Evolutionary conservation across 225 moss, liverwort and hornwort genomes (phyloP).

Genomic region (Sphagnum tenellum): DNA sequence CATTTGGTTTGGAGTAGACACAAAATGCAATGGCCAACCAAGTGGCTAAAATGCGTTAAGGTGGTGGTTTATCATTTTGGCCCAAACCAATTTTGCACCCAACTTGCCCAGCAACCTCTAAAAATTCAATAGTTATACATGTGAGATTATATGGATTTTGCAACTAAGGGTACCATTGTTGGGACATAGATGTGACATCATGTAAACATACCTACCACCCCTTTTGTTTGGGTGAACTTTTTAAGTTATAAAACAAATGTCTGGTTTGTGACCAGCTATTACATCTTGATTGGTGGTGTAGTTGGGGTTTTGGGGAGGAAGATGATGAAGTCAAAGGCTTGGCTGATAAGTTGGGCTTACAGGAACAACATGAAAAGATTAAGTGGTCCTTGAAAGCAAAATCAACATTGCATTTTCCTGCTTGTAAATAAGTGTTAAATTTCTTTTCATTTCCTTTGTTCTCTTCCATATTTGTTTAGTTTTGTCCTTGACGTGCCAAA

Average conservation of each 20-base stretch:
- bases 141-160: background rate
- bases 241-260: background rate
- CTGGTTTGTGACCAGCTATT: background rate
- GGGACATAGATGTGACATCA: background rate
- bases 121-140: background rate
- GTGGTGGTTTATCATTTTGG: background rate
- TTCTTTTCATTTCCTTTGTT: too few species aligned
- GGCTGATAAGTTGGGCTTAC: too few species aligned
- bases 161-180: background rate
- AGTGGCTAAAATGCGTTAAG: background rate
- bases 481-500: too few species aligned
- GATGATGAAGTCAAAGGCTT: background rate
- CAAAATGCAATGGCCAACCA: background rate
- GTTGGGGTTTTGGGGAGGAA: background rate
- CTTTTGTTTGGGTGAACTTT: background rate
- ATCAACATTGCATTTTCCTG: too few species aligned
- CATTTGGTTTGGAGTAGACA: background rate
- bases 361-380: too few species aligned
- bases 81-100: background rate
- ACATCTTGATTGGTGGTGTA: background rate
- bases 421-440: too few species aligned
- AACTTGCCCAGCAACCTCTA: background rate
- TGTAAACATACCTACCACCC: background rate
- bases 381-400: too few species aligned
- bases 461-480: too few species aligned